Percentiles rank a stretch among this genome's conserved stretches.
Conservation (phyloP, 2,329 filamentous ascomycete genomes). For the Ophiostoma ulmi region DNA sequence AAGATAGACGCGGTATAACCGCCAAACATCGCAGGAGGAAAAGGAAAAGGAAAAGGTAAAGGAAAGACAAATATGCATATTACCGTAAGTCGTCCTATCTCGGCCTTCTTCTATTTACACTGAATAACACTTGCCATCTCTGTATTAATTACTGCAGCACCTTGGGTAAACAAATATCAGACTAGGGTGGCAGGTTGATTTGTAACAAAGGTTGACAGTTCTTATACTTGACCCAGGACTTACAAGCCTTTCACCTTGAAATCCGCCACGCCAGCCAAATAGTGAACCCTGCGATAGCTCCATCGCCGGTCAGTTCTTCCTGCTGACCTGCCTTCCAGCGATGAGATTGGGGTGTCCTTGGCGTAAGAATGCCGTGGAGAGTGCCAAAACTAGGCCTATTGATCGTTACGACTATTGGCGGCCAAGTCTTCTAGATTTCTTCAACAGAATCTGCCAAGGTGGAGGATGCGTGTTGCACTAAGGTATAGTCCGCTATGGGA, state of each 20-base stretch:
- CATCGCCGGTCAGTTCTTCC: not conserved
- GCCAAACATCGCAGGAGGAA: not conserved
- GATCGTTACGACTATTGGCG: not conserved
- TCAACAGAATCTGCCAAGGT: not conserved
- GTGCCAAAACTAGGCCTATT: not conserved
- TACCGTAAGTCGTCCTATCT: not conserved
- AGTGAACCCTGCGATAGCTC: not conserved
- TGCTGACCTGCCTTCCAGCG: not conserved
- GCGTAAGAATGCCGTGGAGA: not conserved
- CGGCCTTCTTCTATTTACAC: not conserved
- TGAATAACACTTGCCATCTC: not conserved
- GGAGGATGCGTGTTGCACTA: not conserved
- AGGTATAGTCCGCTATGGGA: not conserved
- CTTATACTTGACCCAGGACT: not conserved
- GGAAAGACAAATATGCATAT: not conserved
- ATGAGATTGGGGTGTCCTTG: not conserved
- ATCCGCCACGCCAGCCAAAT: not conserved
- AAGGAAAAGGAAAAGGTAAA: not conserved
- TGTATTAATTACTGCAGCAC: not conserved
- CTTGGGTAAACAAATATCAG: not conserved
- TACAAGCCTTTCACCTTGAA: not conserved
- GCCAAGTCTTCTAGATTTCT: not conserved
- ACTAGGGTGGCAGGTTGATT: not conserved
- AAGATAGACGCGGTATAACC: not conserved
- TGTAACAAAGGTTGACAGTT: not conserved